phyloP scores from a whole-genome alignment of 345 rosid species.

The Salix brachista region DNA sequence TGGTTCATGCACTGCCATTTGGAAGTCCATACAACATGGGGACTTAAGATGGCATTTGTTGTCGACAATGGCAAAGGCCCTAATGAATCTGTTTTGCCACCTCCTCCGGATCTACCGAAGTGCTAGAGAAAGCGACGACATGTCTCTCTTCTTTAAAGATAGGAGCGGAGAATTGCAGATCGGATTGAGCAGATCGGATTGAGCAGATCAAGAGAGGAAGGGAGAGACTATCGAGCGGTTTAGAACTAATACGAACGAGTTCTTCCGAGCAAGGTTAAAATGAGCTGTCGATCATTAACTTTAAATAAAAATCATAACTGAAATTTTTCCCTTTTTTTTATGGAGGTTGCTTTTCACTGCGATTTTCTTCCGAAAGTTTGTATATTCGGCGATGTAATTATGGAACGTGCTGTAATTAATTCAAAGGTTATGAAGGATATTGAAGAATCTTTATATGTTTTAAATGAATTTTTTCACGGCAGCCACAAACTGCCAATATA shows the following conservation, averaged over 20 bases:
- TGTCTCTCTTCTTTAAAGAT: neutral
- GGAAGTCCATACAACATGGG: constrained; percentile 34
- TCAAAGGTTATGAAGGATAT: neutral
- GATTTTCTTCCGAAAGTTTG: neutral
- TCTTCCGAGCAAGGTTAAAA: neutral
- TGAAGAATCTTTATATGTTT: neutral
- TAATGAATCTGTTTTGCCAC: constrained; percentile 22
- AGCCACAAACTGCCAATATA: neutral
- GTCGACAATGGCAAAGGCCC: constrained; percentile 32
- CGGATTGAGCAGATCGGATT: neutral
- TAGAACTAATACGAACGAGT: neutral
- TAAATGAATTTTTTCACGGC: neutral
- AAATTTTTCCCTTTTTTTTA: neutral
- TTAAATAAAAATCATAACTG: neutral
- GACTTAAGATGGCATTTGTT: constrained; percentile 32
- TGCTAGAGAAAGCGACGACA: neutral
- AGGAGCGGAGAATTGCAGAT: neutral
- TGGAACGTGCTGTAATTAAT: neutral
- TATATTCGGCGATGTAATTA: neutral
- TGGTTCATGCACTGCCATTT: constrained; percentile 37
- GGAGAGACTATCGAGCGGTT: neutral
- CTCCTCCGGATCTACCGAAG: constrained; percentile 26
- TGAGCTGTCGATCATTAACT: neutral
- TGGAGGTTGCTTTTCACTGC: neutral
- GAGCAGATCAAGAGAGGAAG: neutral